These are phyloP conservation scores for Thalassia testudinum DNA, from an alignment of 116 monocot species.

Conservation along the genomic window DNA sequence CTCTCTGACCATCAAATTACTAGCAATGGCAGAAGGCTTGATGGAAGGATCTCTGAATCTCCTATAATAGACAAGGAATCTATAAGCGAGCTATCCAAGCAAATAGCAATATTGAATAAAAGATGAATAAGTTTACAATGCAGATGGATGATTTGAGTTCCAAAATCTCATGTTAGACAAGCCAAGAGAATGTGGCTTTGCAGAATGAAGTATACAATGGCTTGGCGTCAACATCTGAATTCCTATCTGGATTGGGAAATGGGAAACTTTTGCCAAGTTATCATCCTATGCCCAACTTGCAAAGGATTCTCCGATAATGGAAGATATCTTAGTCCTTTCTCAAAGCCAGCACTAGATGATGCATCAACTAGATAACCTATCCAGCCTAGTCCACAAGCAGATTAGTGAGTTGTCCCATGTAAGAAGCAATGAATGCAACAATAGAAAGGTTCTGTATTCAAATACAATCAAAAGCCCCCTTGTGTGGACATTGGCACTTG, in stretches of 20 bases:
- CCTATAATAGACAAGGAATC: conserved; percentile 56
- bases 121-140: conserved; percentile 87
- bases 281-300: conserved; percentile 62
- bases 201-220: conserved; percentile 63
- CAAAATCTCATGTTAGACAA: conserved; percentile 38
- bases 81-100: conserved; percentile 71
- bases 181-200: conserved; percentile 63
- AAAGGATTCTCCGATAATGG: conserved; percentile 62
- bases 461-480: too few species aligned
- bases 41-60: conserved; percentile 33
- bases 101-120: conserved; percentile 83
- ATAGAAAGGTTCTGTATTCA: too few species aligned
- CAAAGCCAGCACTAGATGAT: conserved; percentile 74
- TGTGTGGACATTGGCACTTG: too few species aligned
- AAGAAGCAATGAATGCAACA: too few species aligned
- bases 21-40: conserved; percentile 35
- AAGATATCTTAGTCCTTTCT: conserved; percentile 50
- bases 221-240: conserved; percentile 52
- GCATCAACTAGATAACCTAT: conserved; percentile 84
- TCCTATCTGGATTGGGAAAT: conserved; percentile 75
- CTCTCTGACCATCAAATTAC: conserved; percentile 42
- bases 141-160: conserved; percentile 79
- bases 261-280: conserved; percentile 63
- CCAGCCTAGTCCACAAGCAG: conserved; percentile 48
- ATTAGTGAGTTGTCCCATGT: too few species aligned